Evolutionary conservation across 2,329 filamentous ascomycete genomes (phyloP), one percentile per base, ranked within the genome.

Genomic region (Akanthomyces lecanii): DNA sequence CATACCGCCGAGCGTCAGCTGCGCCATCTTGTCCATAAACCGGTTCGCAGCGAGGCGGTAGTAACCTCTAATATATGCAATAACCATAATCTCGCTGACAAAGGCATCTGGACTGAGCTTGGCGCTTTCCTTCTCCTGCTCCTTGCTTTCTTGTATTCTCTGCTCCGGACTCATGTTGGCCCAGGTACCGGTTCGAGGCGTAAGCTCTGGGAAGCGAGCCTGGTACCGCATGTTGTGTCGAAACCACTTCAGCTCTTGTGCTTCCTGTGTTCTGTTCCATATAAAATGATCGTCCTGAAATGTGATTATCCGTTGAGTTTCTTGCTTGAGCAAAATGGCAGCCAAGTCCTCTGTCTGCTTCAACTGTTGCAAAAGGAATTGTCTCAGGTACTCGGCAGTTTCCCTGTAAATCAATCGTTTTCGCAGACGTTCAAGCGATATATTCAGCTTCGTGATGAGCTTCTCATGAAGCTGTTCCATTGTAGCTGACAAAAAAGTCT

Each of bases 11-110:
- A 80, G 76, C 61, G 84, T 72, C 54, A 79, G 76, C 28, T 83
- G 76, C 1, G 78, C 74, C 7, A 80, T 75, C 2, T 75, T 72
- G 62, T 92, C 89, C 0, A 85, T 79, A 67, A 91, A 89, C 1
- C 89, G 82, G 40, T 80, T 75, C 0, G 85, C 82, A 0, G 89
- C 88, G 5, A 88, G 82, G 53, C 84, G 79, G 69, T 92, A 92
- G 71, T 92, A 92, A 0, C 83, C 88, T 0, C 87, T 78, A 51
- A 90, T 81, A 4, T 85, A 85, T 0, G 86, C 80, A 0, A 89
- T 82, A 0, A 89, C 83, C 10, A 81, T 77, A 0, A 92, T 73
- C 69, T 91, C 89, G 0, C 76, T 73, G 1, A 78, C 71, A 67
- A 85, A 91, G 0, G 79, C 77, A 67, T 92, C 89, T 0, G 76